A percentile compares a stretch with the other conserved stretches of the same genome.
These are phyloP conservation scores for Eudorina sp. DNA, from an alignment of 139 green algal genomes.

Conservation along the genomic window DNA sequence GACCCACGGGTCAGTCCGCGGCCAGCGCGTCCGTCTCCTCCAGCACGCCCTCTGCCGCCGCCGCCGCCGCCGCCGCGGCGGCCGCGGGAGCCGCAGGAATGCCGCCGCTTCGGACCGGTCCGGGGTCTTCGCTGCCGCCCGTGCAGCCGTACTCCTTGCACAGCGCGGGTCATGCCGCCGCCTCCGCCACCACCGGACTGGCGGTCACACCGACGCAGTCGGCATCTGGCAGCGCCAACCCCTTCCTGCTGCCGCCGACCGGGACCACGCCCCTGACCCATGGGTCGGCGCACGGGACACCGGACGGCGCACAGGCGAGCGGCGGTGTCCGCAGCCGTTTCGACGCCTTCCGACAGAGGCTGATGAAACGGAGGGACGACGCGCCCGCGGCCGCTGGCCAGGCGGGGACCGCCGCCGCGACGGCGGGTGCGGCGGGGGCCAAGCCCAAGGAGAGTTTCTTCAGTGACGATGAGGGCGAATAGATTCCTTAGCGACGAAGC, in stretches of 20 bases:
- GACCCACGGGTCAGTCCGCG: constrained; percentile 1
- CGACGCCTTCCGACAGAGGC: constrained; percentile 33
- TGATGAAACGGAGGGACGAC: constrained; percentile 30
- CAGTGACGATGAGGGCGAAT: constrained; percentile 36
- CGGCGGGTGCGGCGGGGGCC: neutral
- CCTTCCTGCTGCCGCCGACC: neutral
- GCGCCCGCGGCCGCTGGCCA: neutral
- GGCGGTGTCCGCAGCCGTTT: constrained; percentile 25
- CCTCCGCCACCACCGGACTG: neutral
- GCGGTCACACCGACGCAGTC: neutral
- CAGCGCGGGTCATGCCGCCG: neutral
- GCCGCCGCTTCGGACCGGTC: neutral
- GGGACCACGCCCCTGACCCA: neutral
- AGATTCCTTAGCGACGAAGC: too few species aligned
- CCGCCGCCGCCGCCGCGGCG: neutral
- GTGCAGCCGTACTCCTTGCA: neutral
- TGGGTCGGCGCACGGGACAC: neutral
- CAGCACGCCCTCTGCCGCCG: neutral
- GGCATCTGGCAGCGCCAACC: neutral
- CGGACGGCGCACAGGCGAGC: neutral
- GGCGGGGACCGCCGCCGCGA: neutral
- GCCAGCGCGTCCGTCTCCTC: constrained; percentile 30
- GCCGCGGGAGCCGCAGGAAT: too few species aligned
- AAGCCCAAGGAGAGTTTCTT: constrained; percentile 5
- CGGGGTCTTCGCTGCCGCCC: neutral